phyloP scores from a whole-genome alignment of 2,329 filamentous ascomycete genomes.

The Colletotrichum sp. region DNA sequence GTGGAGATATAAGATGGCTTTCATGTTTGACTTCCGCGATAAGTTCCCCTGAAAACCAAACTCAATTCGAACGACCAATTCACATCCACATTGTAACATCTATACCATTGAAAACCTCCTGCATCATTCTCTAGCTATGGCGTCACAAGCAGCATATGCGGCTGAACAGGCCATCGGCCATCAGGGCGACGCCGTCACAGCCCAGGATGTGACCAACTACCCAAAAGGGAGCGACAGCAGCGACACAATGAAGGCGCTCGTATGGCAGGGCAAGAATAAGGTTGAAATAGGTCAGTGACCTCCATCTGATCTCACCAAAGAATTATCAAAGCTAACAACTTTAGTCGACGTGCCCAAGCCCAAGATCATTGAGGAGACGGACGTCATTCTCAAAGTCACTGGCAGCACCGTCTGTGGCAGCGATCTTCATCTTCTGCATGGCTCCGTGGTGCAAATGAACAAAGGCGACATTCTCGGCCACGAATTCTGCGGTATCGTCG shows the following conservation, averaged over 20 bases:
- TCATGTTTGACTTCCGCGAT: background rate
- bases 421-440: slow-evolving; percentile 63
- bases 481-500: slow-evolving; percentile 63
- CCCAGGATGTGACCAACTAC: slow-evolving; percentile 74
- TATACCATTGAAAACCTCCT: background rate
- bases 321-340: background rate
- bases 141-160: slow-evolving; percentile 69
- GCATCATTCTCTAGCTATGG: slow-evolving; percentile 45
- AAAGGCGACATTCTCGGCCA: slow-evolving; percentile 73
- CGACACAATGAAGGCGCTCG: slow-evolving; percentile 79
- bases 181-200: slow-evolving; percentile 65
- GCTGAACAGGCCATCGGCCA: slow-evolving; percentile 74
- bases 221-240: slow-evolving; percentile 45
- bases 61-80: background rate
- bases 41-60: fast-evolving
- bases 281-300: slow-evolving; percentile 65
- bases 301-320: background rate
- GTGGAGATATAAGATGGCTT: background rate
- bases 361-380: slow-evolving; percentile 72
- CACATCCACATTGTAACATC: background rate
- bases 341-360: slow-evolving; percentile 71
- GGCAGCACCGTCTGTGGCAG: slow-evolving; percentile 65
- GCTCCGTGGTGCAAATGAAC: slow-evolving; percentile 60
- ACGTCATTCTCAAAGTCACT: slow-evolving; percentile 82
- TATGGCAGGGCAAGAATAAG: slow-evolving; percentile 82